Evolutionary conservation across 495 filamentous ascomycete genomes (phyloP).

Genomic region (Schizothecium vesticola): DNA sequence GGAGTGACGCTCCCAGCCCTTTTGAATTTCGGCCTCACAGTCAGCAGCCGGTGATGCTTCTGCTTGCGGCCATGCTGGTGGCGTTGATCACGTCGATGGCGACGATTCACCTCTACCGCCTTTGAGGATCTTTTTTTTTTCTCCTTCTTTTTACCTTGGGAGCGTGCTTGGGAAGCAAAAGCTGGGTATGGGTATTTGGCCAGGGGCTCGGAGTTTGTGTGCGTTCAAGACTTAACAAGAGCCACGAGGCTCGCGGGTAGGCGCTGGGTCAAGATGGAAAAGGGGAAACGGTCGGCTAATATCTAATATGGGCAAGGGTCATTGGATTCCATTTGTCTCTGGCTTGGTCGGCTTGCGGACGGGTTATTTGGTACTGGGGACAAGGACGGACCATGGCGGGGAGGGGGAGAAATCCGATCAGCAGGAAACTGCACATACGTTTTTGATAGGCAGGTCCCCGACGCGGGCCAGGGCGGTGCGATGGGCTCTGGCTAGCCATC

Average conservation of each 20-base stretch:
- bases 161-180: not conserved
- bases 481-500: not conserved
- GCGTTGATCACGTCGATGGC: not conserved
- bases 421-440: not conserved
- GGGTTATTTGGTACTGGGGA: not conserved
- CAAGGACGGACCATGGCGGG: not conserved
- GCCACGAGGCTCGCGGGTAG: not conserved
- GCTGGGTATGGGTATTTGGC: not conserved
- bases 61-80: not conserved
- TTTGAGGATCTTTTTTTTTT: not conserved
- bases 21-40: not conserved
- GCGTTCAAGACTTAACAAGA: not conserved
- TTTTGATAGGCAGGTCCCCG: not conserved
- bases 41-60: not conserved
- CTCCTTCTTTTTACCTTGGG: not conserved
- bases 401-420: not conserved
- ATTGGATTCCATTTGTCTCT: not conserved
- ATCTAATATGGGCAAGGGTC: not conserved
- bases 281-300: not conserved
- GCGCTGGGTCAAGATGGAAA: not conserved
- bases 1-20: not conserved
- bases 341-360: not conserved
- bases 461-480: not conserved
- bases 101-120: not conserved
- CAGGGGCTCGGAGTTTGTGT: not conserved